Evolutionary conservation across 2,329 filamentous ascomycete species (phyloP).

Genomic region (Onygena corvina): DNA sequence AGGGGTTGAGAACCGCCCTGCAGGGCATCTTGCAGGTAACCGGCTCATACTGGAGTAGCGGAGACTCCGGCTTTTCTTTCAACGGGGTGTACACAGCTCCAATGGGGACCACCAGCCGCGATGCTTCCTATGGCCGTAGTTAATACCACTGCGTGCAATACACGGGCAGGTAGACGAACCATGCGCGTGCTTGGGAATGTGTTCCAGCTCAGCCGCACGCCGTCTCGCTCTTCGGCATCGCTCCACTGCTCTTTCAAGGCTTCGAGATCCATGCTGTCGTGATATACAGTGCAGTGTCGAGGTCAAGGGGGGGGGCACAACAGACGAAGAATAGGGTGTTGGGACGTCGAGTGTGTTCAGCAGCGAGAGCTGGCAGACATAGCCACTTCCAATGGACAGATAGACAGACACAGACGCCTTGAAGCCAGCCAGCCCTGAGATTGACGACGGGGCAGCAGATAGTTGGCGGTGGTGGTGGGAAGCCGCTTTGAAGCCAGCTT

Average conservation of each 20-base stretch:
- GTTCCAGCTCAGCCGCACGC: constrained; percentile 94
- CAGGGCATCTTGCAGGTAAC: constrained; percentile 95
- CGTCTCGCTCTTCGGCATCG: constrained; percentile 92
- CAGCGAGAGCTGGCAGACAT: constrained; percentile 7
- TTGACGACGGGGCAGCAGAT: background rate
- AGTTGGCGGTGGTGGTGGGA: constrained; percentile 7
- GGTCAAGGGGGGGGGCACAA: background rate
- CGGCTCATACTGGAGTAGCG: constrained; percentile 85
- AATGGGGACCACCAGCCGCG: constrained; percentile 86
- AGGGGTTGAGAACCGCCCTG: constrained; percentile 89
- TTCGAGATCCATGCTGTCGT: constrained; percentile 69
- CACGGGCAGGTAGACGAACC: constrained; percentile 42
- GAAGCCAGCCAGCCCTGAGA: background rate
- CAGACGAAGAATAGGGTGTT: background rate
- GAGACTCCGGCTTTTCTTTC: constrained; percentile 77
- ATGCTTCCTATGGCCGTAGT: constrained; percentile 58
- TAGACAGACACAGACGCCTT: background rate
- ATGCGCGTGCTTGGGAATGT: constrained; percentile 96
- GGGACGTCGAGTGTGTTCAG: constrained; percentile 3
- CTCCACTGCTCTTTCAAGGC: constrained; percentile 90
- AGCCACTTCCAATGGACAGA: constrained; percentile 5
- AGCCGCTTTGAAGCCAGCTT: constrained; percentile 34
- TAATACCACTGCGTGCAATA: background rate
- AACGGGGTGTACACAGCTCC: constrained; percentile 89
- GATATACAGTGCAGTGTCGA: constrained; percentile 11